Evolutionary conservation across 495 filamentous ascomycete genomes (phyloP).

Genomic region (Xylaria telfairii): DNA sequence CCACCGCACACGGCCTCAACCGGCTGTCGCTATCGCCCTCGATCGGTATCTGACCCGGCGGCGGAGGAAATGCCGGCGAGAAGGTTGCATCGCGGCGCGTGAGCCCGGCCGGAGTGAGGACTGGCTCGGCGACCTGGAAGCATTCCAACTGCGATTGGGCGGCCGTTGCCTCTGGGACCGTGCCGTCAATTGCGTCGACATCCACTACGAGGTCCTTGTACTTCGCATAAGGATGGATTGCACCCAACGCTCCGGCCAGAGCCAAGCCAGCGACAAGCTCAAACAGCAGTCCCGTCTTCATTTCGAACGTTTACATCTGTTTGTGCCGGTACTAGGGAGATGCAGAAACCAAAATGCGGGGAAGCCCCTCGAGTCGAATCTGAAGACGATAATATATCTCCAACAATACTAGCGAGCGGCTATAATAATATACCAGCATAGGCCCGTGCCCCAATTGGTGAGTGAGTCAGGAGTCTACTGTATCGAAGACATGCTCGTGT

Average conservation of each 20-base stretch:
- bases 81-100: conserved; percentile 45
- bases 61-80: conserved; percentile 26
- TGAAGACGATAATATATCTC: too few relatives aligned
- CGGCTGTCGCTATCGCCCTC: conserved; percentile 37
- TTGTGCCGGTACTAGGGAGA: too few relatives aligned
- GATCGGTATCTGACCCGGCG: conserved; percentile 23
- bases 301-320: too few relatives aligned
- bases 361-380: too few relatives aligned
- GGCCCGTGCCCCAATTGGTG: neutral
- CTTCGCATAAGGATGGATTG: conserved; percentile 33
- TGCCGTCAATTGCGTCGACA: conserved; percentile 15
- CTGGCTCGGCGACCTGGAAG: conserved; percentile 74
- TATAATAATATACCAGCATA: too few relatives aligned
- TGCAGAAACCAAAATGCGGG: too few relatives aligned
- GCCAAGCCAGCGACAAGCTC: conserved; percentile 30
- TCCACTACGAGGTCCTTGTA: conserved; percentile 31
- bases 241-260: conserved; percentile 9
- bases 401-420: too few relatives aligned
- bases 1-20: conserved; percentile 12
- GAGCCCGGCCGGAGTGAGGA: conserved; percentile 54
- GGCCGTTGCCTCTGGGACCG: conserved; percentile 10
- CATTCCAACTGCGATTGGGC: conserved; percentile 52
- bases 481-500: neutral
- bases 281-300: conserved; percentile 22
- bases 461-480: neutral